Conservation (phyloP, 2,329 filamentous ascomycete species). For the Fusarium proliferatum region DNA sequence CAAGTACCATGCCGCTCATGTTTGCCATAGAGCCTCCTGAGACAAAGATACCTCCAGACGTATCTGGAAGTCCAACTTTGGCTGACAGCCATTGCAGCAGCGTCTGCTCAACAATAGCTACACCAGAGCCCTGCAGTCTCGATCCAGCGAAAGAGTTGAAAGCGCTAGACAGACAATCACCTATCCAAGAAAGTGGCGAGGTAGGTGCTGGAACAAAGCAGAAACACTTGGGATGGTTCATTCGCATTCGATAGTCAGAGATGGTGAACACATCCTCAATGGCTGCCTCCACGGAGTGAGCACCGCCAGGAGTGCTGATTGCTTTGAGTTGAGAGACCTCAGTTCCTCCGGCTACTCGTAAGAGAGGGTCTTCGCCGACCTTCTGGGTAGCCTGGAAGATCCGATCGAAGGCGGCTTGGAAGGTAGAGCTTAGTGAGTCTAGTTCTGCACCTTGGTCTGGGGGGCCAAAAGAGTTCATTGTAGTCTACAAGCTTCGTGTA, state of each 20-base stretch:
- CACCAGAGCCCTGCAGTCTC: conserved; percentile 5
- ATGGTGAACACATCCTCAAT: conserved; percentile 16
- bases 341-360: neutral
- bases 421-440: neutral
- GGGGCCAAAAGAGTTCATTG: neutral
- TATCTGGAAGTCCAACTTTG: conserved; percentile 11
- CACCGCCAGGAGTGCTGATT: neutral
- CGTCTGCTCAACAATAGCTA: conserved; percentile 8
- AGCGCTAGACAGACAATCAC: conserved; percentile 6
- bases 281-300: neutral
- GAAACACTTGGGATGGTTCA: conserved; percentile 13
- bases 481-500: no score
- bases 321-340: neutral
- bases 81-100: conserved; percentile 7
- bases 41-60: conserved; percentile 6
- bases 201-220: conserved; percentile 9
- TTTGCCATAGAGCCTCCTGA: conserved; percentile 22
- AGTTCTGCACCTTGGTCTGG: neutral
- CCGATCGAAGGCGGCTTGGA: conserved; percentile 8
- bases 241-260: conserved; percentile 10
- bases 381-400: neutral
- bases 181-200: conserved; percentile 8
- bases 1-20: conserved; percentile 20
- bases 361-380: neutral
- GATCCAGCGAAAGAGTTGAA: conserved; percentile 19